A percentile compares a stretch with the other conserved stretches of the same genome.
Conservation (phyloP, 2,329 filamentous ascomycete genomes). For the Fusarium papillatum region DNA sequence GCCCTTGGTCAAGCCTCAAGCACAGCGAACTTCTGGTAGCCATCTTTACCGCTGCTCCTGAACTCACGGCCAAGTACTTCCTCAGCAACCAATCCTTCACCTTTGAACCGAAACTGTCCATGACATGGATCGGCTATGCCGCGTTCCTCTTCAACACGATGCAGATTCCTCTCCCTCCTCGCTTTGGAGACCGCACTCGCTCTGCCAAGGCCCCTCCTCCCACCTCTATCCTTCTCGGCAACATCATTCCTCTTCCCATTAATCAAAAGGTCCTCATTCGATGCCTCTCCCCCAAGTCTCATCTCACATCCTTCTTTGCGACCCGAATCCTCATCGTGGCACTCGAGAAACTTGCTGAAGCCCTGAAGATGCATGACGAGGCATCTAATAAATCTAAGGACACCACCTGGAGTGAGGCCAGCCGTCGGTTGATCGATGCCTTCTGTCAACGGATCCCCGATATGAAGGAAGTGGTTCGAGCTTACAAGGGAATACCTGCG, state of each 20-base stretch:
- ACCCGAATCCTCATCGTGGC: slow-evolving; percentile 83
- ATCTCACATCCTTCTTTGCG: slow-evolving; percentile 87
- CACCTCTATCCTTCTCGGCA: slow-evolving; percentile 84
- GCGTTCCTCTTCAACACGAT: slow-evolving; percentile 89
- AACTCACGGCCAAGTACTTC: slow-evolving; percentile 92
- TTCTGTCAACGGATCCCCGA: slow-evolving; percentile 85
- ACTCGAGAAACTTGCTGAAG: slow-evolving; percentile 80
- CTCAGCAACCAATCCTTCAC: slow-evolving; percentile 83
- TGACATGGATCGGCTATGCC: slow-evolving; percentile 96
- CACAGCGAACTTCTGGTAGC: slow-evolving; percentile 86
- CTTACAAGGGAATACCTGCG: slow-evolving; percentile 77
- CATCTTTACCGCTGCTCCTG: slow-evolving; percentile 86
- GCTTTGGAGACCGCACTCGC: slow-evolving; percentile 76
- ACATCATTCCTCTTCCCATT: slow-evolving; percentile 85
- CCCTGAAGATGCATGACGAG: slow-evolving; percentile 72
- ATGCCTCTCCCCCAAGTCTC: slow-evolving; percentile 83
- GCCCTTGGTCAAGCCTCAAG: slow-evolving; percentile 84
- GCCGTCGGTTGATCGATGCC: slow-evolving; percentile 76
- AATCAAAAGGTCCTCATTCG: slow-evolving; percentile 84
- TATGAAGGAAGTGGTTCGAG: slow-evolving; percentile 83
- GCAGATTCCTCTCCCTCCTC: slow-evolving; percentile 78
- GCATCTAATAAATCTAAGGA: slow-evolving; percentile 52
- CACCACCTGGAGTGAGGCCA: slow-evolving; percentile 77
- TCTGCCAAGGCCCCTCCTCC: slow-evolving; percentile 81
- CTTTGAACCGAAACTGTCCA: slow-evolving; percentile 91